These are phyloP conservation scores for Talaromyces pinophilus DNA, from an alignment of 2,329 filamentous ascomycete genomes.

Conservation along the genomic window DNA sequence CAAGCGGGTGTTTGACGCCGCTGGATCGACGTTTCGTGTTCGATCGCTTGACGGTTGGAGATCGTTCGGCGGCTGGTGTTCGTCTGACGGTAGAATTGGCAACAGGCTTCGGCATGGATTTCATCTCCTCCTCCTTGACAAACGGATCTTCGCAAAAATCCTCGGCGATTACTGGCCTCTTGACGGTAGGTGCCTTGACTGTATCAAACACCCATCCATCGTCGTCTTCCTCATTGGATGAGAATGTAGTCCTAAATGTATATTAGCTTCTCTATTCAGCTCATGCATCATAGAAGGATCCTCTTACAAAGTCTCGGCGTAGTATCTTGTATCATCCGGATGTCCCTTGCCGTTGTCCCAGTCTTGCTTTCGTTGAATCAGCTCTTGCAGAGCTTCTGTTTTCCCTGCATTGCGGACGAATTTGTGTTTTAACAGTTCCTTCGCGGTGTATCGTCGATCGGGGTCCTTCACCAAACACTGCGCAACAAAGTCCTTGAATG, in stretches of 20 bases:
- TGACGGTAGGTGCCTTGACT: slow-evolving; percentile 64
- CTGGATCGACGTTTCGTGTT: slow-evolving; percentile 48
- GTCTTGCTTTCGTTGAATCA: slow-evolving; percentile 77
- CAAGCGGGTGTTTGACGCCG: slow-evolving; percentile 72
- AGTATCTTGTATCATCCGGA: slow-evolving; percentile 75
- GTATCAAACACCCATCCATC: slow-evolving; percentile 98
- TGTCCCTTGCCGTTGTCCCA: slow-evolving; percentile 74
- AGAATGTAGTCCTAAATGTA: slow-evolving; percentile 60
- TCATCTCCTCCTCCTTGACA: slow-evolving; percentile 44
- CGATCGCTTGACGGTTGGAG: slow-evolving; percentile 44
- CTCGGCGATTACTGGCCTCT: slow-evolving; percentile 42
- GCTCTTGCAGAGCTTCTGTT: slow-evolving; percentile 80
- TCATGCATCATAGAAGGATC: not conserved
- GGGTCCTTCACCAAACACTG: slow-evolving; percentile 92
- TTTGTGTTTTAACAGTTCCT: slow-evolving; percentile 80
- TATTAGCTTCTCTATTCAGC: slow-evolving; percentile 25
- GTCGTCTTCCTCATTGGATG: slow-evolving; percentile 67
- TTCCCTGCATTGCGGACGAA: slow-evolving; percentile 88
- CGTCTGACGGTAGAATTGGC: slow-evolving; percentile 59
- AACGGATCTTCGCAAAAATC: slow-evolving; percentile 41
- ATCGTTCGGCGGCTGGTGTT: slow-evolving; percentile 48
- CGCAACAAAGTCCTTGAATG: slow-evolving; percentile 92
- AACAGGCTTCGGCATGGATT: slow-evolving; percentile 51
- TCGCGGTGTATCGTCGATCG: slow-evolving; percentile 78
- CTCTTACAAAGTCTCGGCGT: slow-evolving; percentile 83